Base-by-base conservation (phyloP, 768 basidiomycete species). In the Lanmaoa pseudosensibilis region DNA sequence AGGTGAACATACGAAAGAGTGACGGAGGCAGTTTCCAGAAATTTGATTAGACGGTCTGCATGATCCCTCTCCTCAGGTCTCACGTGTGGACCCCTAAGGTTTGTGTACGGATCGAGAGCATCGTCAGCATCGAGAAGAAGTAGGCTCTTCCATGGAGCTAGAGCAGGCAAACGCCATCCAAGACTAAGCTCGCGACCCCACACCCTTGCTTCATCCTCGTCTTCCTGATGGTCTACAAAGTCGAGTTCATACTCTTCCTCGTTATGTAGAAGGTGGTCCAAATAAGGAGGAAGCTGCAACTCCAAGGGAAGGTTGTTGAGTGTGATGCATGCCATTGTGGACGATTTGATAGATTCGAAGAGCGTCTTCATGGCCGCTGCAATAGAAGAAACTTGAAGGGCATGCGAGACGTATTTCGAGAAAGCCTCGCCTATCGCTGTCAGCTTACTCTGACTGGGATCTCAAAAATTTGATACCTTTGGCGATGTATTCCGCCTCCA, bases 81-180 rank as follows among this genome's bases (percentile, higher is more conserved):
- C 18, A 86, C 75, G 52, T 85, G 82, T 2, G 83, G 81, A 2
- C 81, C 82, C 59, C 80, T 73, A 48, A 87, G 71, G 55, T 84
- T 85, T 65, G 80, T 75, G 59, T 83, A 82, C 2, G 85, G 81
- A 55, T 87, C 85, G 49, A 81, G 66, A 27, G 79, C 81, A 16
- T 78, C 77, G 16, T 80, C 74, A 63, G 82, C 75, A 50, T 92
- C 88, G 16, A 96, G 67, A 16, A 94, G 79, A 7, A 98, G 73
- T 16, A 98, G 69, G 21, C 92, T 89, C 67, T 97, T 97, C 96
- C 96, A 98, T 6, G 96, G 95, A 16, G 84, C 79, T 23, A 98
- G 78, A 18, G 81, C 74, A 10, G 89, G 85, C 3, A 93, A 75
- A 45, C 80, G 79, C 88, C 88, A 92, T 3, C 90, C 90, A 53